Evolutionary conservation across 176 grass and related monocot genomes (phyloP), one percentile per base, ranked within the genome.

Genomic region (Cenchrus fungigraminus): DNA sequence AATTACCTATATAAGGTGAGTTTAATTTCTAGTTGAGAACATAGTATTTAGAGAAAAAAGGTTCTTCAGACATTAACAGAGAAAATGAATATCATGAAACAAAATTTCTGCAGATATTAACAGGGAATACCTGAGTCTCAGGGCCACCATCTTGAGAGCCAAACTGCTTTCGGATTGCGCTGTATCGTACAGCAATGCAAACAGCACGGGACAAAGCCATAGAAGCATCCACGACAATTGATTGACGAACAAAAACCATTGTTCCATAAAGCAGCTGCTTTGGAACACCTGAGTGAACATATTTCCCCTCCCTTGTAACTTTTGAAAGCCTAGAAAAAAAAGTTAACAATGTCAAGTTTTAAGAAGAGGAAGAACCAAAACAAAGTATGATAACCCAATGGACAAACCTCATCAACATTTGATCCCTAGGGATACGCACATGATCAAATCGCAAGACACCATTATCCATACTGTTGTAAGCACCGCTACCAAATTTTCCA

Each of bases 381-480:
- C 3, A 1, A 57, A 55, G 13, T 25, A 68, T 60, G 54, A 43
- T 51, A 84, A 45, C 73, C 5, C 4, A 68, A 22, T 57, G 42
- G 10, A 84, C 37, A 68, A 72, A 94, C 92, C 92, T 92, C 97
- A 99, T 99, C 82, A 99, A 58, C 97, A 99, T 89, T 88, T 99
- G 97, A 84, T 99, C 87, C 86, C 97, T 93, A 71, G 97, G 94
- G 57, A 99, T 99, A 81, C 97, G 88, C 69, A 99, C 97, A 83
- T 99, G 91, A 42, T 99, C 90, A 84, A 99, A 99, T 74, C 75
- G 90, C 42, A 99, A 75, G 87, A 99, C 86, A 74, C 97, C 94
- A 89, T 99, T 99, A 70, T 99, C 97, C 94, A 96, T 99, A 66
- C 89, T 94, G 81, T 99, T 99, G 78, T 96, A 99, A 49, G 96